Conservation (phyloP, 2,329 filamentous ascomycete genomes). For the Stagonosporopsis vannaccii region DNA sequence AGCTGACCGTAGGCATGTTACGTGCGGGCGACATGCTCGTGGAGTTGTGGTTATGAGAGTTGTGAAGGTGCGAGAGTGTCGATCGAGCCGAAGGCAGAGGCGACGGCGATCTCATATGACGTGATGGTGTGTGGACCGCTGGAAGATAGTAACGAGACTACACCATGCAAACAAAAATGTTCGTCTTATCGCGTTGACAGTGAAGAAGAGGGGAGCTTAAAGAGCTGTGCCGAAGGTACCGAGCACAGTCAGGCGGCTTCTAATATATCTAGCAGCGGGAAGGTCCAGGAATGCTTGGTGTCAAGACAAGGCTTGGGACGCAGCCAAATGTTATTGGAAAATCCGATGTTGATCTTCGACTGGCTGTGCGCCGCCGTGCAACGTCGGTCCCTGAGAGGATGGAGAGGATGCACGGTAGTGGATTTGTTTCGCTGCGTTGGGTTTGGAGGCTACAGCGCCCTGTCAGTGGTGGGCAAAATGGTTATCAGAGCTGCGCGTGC, state of each 20-base stretch:
- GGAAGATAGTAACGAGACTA: conserved; percentile 4
- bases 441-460: conserved; percentile 20
- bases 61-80: conserved; percentile 28
- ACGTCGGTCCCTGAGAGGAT: conserved; percentile 34
- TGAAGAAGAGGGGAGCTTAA: conserved; percentile 14
- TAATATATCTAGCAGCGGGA: conserved; percentile 44
- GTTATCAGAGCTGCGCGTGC: conserved; percentile 29
- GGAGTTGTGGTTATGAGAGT: conserved; percentile 16
- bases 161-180: conserved; percentile 2
- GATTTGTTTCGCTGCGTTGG: conserved; percentile 36
- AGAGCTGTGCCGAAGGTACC: conserved; percentile 16
- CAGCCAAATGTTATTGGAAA: conserved; percentile 41
- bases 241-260: conserved; percentile 34
- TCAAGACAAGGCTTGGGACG: conserved; percentile 31
- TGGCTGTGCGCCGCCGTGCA: conserved; percentile 34
- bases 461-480: conserved; percentile 30
- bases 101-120: conserved; percentile 38
- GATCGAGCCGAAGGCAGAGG: conserved; percentile 30
- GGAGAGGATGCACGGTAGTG: conserved; percentile 31
- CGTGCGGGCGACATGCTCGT: conserved; percentile 40
- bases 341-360: conserved; percentile 42
- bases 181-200: conserved; percentile 12
- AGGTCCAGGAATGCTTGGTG: conserved; percentile 40
- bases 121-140: conserved; percentile 33
- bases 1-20: conserved; percentile 42